Conservation (phyloP, 2,329 filamentous ascomycete genomes). For the Neonectria faginata region DNA sequence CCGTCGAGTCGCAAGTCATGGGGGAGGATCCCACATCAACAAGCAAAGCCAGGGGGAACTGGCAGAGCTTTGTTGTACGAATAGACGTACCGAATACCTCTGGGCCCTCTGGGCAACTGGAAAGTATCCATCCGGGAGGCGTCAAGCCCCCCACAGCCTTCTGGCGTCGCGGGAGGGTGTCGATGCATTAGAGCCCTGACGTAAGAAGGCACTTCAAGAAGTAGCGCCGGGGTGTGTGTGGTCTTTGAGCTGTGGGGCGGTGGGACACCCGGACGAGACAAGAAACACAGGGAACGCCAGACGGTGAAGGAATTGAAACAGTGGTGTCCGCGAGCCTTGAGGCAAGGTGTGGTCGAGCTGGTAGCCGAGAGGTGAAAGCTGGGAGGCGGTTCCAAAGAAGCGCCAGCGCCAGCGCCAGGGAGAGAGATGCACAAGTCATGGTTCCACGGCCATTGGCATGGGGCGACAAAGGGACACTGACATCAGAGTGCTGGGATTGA, state of each 20-base stretch:
- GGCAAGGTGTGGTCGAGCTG: constrained; percentile 21
- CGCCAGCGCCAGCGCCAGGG: constrained; percentile 35
- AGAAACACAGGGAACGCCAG: constrained; percentile 46
- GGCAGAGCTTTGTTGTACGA: constrained; percentile 10
- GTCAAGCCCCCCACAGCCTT: constrained; percentile 37
- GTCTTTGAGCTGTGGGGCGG: constrained; percentile 33
- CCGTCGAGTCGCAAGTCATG: constrained; percentile 41
- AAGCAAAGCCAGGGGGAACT: constrained; percentile 42
- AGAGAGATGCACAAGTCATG: constrained; percentile 26
- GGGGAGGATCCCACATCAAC: constrained; percentile 45
- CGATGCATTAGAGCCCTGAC: constrained; percentile 45
- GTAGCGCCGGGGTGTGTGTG: constrained; percentile 38
- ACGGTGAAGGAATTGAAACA: constrained; percentile 49
- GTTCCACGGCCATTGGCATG: constrained; percentile 12
- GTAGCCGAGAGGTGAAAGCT: constrained; percentile 9
- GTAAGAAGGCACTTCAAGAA: constrained; percentile 45
- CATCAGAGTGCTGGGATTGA: constrained; percentile 42
- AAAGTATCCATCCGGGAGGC: constrained; percentile 44
- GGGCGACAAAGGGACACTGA: constrained; percentile 42
- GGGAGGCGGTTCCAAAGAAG: constrained; percentile 28
- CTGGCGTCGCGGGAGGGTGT: constrained; percentile 43
- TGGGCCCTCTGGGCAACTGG: constrained; percentile 30
- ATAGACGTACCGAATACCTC: constrained; percentile 41
- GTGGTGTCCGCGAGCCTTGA: constrained; percentile 11
- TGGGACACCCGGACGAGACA: constrained; percentile 44